Conservation (phyloP, 768 basidiomycete species). For the Agaricus subrufescens region DNA sequence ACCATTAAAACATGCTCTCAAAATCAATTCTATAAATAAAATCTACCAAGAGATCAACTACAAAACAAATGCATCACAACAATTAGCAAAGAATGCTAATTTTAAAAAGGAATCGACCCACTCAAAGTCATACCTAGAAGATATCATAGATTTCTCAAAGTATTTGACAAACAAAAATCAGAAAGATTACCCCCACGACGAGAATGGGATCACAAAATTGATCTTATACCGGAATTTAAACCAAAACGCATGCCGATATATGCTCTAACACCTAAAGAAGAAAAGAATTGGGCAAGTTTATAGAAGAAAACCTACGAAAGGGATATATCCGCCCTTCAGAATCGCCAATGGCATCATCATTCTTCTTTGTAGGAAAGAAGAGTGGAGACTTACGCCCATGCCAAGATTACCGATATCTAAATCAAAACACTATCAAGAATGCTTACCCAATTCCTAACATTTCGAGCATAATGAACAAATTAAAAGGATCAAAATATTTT, state of each 20-base stretch:
- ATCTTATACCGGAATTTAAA: neutral
- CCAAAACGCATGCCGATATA: neutral
- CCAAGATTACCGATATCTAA: slow-evolving; percentile 28
- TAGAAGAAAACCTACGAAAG: slow-evolving; percentile 3
- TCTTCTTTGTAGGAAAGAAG: slow-evolving; percentile 21
- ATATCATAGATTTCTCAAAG: neutral
- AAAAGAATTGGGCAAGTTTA: slow-evolving; percentile 3
- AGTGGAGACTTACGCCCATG: slow-evolving; percentile 18
- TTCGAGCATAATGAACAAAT: slow-evolving; percentile 20
- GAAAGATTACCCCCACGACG: neutral
- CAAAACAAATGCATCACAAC: neutral
- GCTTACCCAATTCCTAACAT: slow-evolving; percentile 30
- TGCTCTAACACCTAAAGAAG: slow-evolving; percentile 17
- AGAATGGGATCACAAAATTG: slow-evolving; percentile 6
- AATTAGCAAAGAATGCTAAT: neutral
- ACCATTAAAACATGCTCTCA: no score
- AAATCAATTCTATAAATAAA: neutral
- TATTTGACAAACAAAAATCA: neutral
- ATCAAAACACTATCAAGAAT: slow-evolving; percentile 26
- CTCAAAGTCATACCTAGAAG: neutral
- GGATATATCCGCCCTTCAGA: slow-evolving; percentile 2
- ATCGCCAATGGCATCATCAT: slow-evolving; percentile 8
- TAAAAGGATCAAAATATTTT: slow-evolving; percentile 6
- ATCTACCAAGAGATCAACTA: neutral
- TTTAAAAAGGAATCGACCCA: neutral